phyloP scores from a whole-genome alignment of 2,329 filamentous ascomycete species.

The Metarhizium guizhouense region DNA sequence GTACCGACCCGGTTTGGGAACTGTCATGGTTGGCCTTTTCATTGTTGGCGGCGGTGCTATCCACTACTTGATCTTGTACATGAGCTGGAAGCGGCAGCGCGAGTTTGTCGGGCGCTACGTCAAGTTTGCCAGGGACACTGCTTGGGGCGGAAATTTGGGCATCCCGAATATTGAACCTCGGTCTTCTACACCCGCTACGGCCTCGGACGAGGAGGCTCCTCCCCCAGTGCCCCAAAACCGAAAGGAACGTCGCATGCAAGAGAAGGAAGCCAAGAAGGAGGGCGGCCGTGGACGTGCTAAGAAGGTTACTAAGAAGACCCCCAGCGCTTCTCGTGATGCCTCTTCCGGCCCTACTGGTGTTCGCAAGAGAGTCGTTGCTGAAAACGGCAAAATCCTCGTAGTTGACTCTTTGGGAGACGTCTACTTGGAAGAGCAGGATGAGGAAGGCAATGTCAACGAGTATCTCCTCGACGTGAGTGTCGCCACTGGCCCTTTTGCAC shows the following conservation, averaged over 20 bases:
- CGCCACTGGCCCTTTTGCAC: neutral
- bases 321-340: slow-evolving; percentile 30
- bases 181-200: slow-evolving; percentile 33
- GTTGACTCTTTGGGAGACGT: slow-evolving; percentile 90
- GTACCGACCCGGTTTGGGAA: slow-evolving; percentile 82
- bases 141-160: slow-evolving; percentile 76
- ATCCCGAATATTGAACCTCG: slow-evolving; percentile 57
- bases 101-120: slow-evolving; percentile 92
- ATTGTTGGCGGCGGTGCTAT: slow-evolving; percentile 73
- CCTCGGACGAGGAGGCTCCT: slow-evolving; percentile 39
- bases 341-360: slow-evolving; percentile 52
- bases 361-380: slow-evolving; percentile 80
- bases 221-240: slow-evolving; percentile 62
- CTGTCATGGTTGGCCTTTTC: slow-evolving; percentile 74
- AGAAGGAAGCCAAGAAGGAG: slow-evolving; percentile 70
- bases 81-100: slow-evolving; percentile 81
- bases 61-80: slow-evolving; percentile 78
- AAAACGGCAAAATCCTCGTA: slow-evolving; percentile 91
- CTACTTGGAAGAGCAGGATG: slow-evolving; percentile 85
- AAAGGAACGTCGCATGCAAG: slow-evolving; percentile 79
- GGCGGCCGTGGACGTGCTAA: slow-evolving; percentile 46
- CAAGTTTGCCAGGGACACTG: slow-evolving; percentile 74
- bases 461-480: slow-evolving; percentile 76
- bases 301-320: slow-evolving; percentile 29
- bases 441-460: slow-evolving; percentile 74